Evolutionary conservation across 352 stramenopile species (phyloP), one percentile per base, ranked within the genome.

Genomic region (Phytophthora nicotianae): DNA sequence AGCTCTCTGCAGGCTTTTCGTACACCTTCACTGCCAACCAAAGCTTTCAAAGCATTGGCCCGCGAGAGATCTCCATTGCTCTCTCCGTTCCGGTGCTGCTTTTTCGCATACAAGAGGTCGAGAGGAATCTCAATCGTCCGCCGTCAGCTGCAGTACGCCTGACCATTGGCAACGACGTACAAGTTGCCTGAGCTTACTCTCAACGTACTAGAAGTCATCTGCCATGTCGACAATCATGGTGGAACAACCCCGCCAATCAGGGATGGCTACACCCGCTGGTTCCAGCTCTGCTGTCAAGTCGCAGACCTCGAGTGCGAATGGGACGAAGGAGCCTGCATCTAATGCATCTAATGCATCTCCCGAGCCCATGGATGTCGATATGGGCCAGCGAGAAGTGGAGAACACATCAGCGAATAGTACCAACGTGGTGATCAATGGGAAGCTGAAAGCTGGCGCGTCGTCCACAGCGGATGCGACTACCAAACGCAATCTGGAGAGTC

Each of bases 171-270:
- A 58, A 41, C 53, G 52, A 46, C 35, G 14, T 57, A 10, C 27
- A 4, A 60, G 19, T 9, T 1, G 23, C 8, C 38, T 29, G 10
- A 61, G 41, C 14, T 46, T n/a, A 3, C 19, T 43, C n/a, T 48
- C 27, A 16, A 58, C 48, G 20, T 29, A 1, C 35, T 40, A 21
- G 14, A 61, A 32, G 11, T 21, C 32, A 17, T 32, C 27, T 13
- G 35, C n/a, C 38, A 77, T 77, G 69, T 77, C 65, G 47, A 65
- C 69, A 62, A 65, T 65, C 26, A 41, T 70, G 32, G 56, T 62
- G 38, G 65, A 77, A 32, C 65, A 55, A 52, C 64, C 54, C 29
- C 51, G 55, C 32, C 48, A 72, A 52, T 59, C 63, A 48, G 50
- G n/a, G 21, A 74, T 77, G 69, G 65, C 51, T 65, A 68, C 50